These are phyloP conservation scores for Santalum album DNA, from an alignment of 164 flowering plant species.

Conservation along the genomic window DNA sequence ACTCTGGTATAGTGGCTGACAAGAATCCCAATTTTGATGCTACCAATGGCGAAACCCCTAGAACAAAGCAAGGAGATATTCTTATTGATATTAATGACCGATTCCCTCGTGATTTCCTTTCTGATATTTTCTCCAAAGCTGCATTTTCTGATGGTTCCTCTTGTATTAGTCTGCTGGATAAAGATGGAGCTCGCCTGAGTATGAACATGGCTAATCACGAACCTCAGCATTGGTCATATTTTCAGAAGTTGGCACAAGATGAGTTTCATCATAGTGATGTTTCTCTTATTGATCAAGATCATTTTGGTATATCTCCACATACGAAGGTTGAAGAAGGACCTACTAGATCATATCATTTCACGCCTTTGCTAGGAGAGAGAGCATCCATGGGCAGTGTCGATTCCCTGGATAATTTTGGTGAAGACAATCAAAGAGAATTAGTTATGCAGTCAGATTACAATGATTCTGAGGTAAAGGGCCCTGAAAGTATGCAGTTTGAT, in stretches of 20 bases:
- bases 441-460: neutral
- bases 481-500: neutral
- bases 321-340: neutral
- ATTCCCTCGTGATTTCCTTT: constrained; percentile 7
- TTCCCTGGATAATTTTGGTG: constrained; percentile 1
- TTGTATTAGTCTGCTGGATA: neutral
- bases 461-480: neutral
- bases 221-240: constrained; percentile 5
- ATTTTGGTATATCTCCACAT: neutral
- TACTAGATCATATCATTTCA: neutral
- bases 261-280: neutral
- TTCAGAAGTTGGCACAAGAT: constrained; percentile 6
- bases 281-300: constrained; percentile 5
- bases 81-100: constrained; percentile 9
- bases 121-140: constrained; percentile 3
- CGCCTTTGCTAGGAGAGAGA: neutral
- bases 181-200: constrained; percentile 3
- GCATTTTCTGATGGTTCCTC: neutral
- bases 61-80: constrained; percentile 2
- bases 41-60: neutral
- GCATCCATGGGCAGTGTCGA: neutral
- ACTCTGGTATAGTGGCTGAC: neutral
- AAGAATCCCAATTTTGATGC: neutral
- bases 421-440: neutral
- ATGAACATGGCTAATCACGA: constrained; percentile 5